phyloP scores from a whole-genome alignment of 345 rosid genomes.

The Viola odorata region DNA sequence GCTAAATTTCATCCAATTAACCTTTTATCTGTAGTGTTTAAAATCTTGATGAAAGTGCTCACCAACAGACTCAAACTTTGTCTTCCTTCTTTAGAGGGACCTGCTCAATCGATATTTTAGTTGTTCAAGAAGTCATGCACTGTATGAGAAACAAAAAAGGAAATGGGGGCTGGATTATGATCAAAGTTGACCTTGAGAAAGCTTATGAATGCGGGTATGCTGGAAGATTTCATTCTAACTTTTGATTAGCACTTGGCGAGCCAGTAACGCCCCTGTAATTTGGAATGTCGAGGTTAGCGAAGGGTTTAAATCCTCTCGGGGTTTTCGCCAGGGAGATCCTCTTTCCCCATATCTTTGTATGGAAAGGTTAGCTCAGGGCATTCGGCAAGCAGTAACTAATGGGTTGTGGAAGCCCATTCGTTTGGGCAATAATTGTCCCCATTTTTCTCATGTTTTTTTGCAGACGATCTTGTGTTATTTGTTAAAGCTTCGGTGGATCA shows the following conservation, averaged over 20 bases:
- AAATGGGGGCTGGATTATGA: neutral
- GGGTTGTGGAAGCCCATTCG: neutral
- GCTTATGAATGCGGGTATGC: neutral
- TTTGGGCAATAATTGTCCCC: neutral
- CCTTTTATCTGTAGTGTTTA: too few species aligned
- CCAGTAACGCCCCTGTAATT: neutral
- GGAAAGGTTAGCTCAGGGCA: neutral
- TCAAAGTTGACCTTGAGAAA: neutral
- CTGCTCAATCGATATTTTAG: neutral
- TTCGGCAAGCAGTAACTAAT: neutral
- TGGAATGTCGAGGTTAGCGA: neutral
- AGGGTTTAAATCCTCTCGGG: neutral
- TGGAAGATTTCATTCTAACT: neutral
- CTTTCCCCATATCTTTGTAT: neutral
- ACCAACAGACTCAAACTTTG: neutral
- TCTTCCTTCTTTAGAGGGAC: neutral
- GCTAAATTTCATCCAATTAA: too few species aligned
- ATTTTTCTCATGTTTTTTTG: slow-evolving; percentile 2
- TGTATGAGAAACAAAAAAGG: fast-evolving
- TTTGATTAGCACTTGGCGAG: neutral
- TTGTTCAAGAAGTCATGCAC: neutral
- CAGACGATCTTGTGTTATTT: slow-evolving; percentile 2
- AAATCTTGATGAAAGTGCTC: neutral
- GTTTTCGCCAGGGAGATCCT: neutral
- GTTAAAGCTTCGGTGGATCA: neutral